A percentile compares a stretch with the other conserved stretches of the same genome.
Evolutionary conservation across 2,329 filamentous ascomycete genomes (phyloP).

Genomic region (Aureobasidium subglaciale): DNA sequence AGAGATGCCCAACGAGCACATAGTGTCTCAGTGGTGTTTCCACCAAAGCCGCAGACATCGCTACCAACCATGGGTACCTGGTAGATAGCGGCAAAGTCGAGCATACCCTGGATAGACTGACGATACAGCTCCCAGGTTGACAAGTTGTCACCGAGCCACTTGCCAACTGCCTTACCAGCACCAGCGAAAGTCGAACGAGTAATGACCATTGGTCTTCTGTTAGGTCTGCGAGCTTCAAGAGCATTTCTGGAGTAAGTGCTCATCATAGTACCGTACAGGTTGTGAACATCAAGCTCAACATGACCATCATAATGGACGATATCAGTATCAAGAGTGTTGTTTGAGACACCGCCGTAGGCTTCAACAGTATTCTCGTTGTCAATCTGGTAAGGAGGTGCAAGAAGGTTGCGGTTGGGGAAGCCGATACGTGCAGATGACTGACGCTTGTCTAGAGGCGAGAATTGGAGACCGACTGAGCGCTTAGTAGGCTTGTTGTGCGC

Average conservation of each 20-base stretch:
- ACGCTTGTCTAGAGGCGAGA: slow-evolving; percentile 12
- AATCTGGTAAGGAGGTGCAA: slow-evolving; percentile 52
- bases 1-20: slow-evolving; percentile 68
- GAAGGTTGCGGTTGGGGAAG: slow-evolving; percentile 55
- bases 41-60: slow-evolving; percentile 71
- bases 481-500: neutral
- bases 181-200: slow-evolving; percentile 71
- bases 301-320: slow-evolving; percentile 61
- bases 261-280: slow-evolving; percentile 73
- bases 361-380: slow-evolving; percentile 2
- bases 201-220: slow-evolving; percentile 61
- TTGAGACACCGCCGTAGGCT: slow-evolving; percentile 36
- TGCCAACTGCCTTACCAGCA: slow-evolving; percentile 53
- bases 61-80: slow-evolving; percentile 39
- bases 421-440: slow-evolving; percentile 32
- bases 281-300: slow-evolving; percentile 68
- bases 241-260: slow-evolving; percentile 55
- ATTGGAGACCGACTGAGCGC: neutral
- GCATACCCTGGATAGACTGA: slow-evolving; percentile 35
- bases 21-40: slow-evolving; percentile 58
- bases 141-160: slow-evolving; percentile 55
- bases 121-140: slow-evolving; percentile 41
- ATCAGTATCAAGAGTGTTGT: slow-evolving; percentile 55
- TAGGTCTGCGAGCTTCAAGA: slow-evolving; percentile 59
- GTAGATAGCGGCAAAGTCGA: slow-evolving; percentile 42